These are phyloP conservation scores for Spergularia azorica DNA, from an alignment of 179 eudicot species.

Conservation along the genomic window DNA sequence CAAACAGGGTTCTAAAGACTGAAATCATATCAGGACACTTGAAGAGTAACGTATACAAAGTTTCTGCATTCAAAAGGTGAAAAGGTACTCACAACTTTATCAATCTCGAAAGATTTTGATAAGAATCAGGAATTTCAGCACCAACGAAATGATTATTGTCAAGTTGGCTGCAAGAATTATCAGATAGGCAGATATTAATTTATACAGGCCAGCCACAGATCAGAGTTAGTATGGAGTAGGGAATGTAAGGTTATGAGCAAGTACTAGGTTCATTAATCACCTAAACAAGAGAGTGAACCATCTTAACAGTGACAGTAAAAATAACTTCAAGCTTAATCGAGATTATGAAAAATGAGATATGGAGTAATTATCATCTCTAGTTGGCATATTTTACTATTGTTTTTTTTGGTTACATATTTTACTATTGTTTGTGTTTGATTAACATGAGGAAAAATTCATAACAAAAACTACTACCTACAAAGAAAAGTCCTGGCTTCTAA, in stretches of 20 bases:
- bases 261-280: neutral
- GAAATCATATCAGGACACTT: neutral
- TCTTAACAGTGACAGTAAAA: neutral
- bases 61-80: conserved; percentile 10
- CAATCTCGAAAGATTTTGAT: conserved; percentile 52
- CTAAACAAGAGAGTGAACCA: neutral
- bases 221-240: neutral
- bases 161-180: conserved; percentile 53
- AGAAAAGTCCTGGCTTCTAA: too few relatives aligned
- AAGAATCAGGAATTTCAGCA: conserved; percentile 50
- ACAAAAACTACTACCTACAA: too few relatives aligned
- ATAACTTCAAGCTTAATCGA: neutral
- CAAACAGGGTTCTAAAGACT: neutral
- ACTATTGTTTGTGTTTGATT: neutral
- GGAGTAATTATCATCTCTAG: neutral
- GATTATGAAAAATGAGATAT: neutral
- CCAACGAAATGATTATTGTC: conserved; percentile 57
- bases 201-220: conserved; percentile 14
- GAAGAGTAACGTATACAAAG: conserved; percentile 8
- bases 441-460: neutral
- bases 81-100: conserved; percentile 50
- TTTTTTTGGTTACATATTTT: too few relatives aligned
- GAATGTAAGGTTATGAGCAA: neutral
- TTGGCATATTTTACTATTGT: neutral
- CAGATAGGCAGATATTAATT: neutral